phyloP scores from a whole-genome alignment of 1,139 yeast genomes.

The Ashbya aceris region DNA sequence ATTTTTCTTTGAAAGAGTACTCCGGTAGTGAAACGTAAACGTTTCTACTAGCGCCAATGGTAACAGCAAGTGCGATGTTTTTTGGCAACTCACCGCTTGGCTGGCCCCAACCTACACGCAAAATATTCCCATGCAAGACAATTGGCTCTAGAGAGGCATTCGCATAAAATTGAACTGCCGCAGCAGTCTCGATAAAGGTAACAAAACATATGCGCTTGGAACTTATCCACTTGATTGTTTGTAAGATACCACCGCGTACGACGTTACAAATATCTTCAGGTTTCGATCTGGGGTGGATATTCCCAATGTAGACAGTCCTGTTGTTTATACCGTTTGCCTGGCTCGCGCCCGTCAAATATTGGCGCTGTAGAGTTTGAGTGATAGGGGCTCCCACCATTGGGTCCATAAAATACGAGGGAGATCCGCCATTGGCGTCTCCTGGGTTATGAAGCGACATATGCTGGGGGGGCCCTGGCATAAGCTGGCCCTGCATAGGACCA shows the following conservation, averaged over 20 bases:
- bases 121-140: conserved; percentile 62
- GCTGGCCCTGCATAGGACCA: conserved; percentile 3
- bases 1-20: conserved; percentile 30
- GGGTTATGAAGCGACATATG: neutral
- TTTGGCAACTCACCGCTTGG: conserved; percentile 71
- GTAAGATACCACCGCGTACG: conserved; percentile 73
- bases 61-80: conserved; percentile 66
- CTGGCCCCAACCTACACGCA: conserved; percentile 81
- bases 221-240: conserved; percentile 58
- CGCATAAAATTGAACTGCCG: conserved; percentile 77
- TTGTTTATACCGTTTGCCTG: conserved; percentile 70
- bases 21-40: conserved; percentile 62
- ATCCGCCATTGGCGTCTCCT: neutral
- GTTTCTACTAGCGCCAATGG: conserved; percentile 75
- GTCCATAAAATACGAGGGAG: conserved; percentile 13
- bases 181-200: conserved; percentile 69
- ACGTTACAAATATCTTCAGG: conserved; percentile 78
- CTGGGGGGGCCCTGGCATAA: conserved; percentile 1
- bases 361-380: conserved; percentile 42
- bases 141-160: conserved; percentile 69
- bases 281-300: conserved; percentile 66
- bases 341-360: conserved; percentile 63
- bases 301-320: conserved; percentile 70
- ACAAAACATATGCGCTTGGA: conserved; percentile 78
- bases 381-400: conserved; percentile 21